Percentiles rank a stretch among this genome's conserved stretches.
Conservation (phyloP, 495 filamentous ascomycete species). For the Penicillium ucsense region DNA sequence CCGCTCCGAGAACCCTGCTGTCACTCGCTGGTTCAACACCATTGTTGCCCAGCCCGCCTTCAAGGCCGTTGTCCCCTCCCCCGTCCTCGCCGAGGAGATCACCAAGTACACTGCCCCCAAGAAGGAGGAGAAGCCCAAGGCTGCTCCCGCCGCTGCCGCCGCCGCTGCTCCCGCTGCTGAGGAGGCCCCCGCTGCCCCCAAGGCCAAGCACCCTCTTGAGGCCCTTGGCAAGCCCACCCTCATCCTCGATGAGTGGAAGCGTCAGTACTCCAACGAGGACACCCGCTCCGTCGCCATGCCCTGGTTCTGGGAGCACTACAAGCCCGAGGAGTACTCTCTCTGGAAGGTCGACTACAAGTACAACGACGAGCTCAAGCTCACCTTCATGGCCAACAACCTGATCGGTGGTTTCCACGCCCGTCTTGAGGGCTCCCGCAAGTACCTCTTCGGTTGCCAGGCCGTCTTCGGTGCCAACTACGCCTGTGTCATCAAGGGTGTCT, state of each 20-base stretch:
- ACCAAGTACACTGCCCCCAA: constrained; percentile 85
- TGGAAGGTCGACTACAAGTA: constrained; percentile 95
- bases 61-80: constrained; percentile 62
- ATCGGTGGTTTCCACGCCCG: constrained; percentile 95
- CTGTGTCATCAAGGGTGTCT: constrained; percentile 82
- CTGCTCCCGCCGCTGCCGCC: constrained; percentile 46
- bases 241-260: constrained; percentile 94
- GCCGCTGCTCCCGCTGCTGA: constrained; percentile 51
- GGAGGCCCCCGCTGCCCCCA: constrained; percentile 62
- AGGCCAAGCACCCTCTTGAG: constrained; percentile 95
- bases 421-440: constrained; percentile 97
- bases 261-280: constrained; percentile 95
- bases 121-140: constrained; percentile 67
- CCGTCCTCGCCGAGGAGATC: constrained; percentile 70
- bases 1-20: constrained; percentile 66
- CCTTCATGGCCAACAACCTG: constrained; percentile 97
- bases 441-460: constrained; percentile 85
- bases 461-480: constrained; percentile 84
- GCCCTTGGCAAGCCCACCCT: constrained; percentile 70
- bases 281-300: constrained; percentile 72
- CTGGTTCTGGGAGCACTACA: constrained; percentile 97
- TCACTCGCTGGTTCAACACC: constrained; percentile 90
- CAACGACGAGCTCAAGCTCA: constrained; percentile 90
- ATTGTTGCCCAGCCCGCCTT: constrained; percentile 86
- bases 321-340: constrained; percentile 87